A percentile compares a stretch with the other conserved stretches of the same genome.
These are phyloP conservation scores for Cadophora malorum DNA, from an alignment of 2,329 filamentous ascomycete genomes.

Conservation along the genomic window DNA sequence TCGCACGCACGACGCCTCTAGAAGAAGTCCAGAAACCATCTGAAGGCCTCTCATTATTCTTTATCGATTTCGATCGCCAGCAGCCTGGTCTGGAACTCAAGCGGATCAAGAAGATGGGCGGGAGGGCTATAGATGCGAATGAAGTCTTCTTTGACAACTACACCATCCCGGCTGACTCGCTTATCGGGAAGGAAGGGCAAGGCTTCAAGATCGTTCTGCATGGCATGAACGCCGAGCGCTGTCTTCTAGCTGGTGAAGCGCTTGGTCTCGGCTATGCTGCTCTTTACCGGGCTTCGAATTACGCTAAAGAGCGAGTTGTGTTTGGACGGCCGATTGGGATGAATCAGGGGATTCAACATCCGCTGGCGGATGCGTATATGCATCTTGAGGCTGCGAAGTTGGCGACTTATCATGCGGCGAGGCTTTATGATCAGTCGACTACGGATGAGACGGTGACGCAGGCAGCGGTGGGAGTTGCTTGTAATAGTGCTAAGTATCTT, in stretches of 20 bases:
- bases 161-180: conserved; percentile 63
- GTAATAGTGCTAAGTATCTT: conserved; percentile 75
- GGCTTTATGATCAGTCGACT: conserved; percentile 62
- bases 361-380: conserved; percentile 70
- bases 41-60: conserved; percentile 82
- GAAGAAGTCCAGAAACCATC: conserved; percentile 72
- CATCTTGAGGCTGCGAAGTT: conserved; percentile 69
- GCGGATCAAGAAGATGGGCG: conserved; percentile 85
- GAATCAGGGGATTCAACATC: conserved; percentile 71
- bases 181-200: conserved; percentile 75
- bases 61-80: conserved; percentile 72
- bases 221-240: conserved; percentile 81
- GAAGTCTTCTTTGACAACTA: conserved; percentile 90
- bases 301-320: conserved; percentile 70
- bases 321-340: conserved; percentile 70
- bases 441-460: conserved; percentile 58
- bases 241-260: conserved; percentile 78
- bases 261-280: conserved; percentile 81
- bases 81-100: conserved; percentile 61
- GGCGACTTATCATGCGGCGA: conserved; percentile 69
- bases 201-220: conserved; percentile 83
- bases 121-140: conserved; percentile 81
- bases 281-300: conserved; percentile 64
- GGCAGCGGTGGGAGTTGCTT: conserved; percentile 66
- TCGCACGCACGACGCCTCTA: conserved; percentile 75